Evolutionary conservation across 1,284 basidiomycete genomes (phyloP), one percentile per base, ranked within the genome.

Genomic region (Ustilago cynodontis): DNA sequence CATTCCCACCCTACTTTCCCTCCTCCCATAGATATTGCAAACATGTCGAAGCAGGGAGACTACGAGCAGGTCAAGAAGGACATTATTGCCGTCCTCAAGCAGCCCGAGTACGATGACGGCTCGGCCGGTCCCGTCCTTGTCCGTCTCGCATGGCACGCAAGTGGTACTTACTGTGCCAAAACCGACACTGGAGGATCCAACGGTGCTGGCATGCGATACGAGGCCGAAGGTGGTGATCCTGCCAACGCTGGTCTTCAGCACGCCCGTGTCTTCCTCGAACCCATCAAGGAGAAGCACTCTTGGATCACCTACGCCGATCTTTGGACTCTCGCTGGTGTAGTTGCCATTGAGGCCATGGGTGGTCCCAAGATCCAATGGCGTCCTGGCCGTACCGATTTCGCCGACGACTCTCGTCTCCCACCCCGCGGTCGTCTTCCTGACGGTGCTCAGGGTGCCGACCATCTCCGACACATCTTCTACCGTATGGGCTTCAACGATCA

Each of bases 401-500:
- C 83, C 28, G 81, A 84, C 58, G 88, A 86, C 55, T 74, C 87
- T 81, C 59, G 55, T 11, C 69, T 81, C 18, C 82, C 82, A 24
- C 85, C 87, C 76, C 75, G 88, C 82, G 66, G 87, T 53, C 82
- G 88, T 59, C 82, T 89, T 35, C 88, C 88, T 7, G 88, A 89
- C 78, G 88, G 87, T 22, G 86, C 88, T 0, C 82, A 87, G 69
- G 88, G 87, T 26, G 86, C 87, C 2, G 86, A 88, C 74, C 88
- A 89, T 80, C 81, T 89, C 28, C 84, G 88, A 33, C 84, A 88
- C 64, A 86, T 89, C 63, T 89, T 89, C 80, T 86, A 88, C 71
- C 82, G 88, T 52, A 89, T 89, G 88, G 88, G 88, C 51, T 89
- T 88, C 82, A 87, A 87, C 69, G 88, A 87, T 69, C 87, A 88